A percentile compares a stretch with the other conserved stretches of the same genome.
These are phyloP conservation scores for Elsinoe batatas DNA, from an alignment of 2,329 filamentous ascomycete genomes.

Conservation along the genomic window DNA sequence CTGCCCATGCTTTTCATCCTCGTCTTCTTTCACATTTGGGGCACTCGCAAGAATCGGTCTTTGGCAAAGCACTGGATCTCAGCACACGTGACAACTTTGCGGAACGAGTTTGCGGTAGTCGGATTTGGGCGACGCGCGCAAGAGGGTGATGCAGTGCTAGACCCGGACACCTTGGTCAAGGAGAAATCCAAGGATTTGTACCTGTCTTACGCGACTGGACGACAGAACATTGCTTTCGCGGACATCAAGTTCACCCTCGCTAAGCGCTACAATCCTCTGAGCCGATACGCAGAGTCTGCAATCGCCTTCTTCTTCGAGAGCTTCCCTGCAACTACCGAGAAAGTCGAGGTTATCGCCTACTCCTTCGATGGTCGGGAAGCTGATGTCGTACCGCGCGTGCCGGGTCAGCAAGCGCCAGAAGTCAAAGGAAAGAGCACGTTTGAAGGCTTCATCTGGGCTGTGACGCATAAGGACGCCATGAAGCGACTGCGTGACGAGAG, in stretches of 20 bases:
- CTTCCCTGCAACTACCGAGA: constrained; percentile 59
- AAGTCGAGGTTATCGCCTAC: constrained; percentile 67
- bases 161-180: constrained; percentile 56
- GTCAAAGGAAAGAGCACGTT: constrained; percentile 46
- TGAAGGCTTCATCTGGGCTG: constrained; percentile 86
- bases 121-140: constrained; percentile 54
- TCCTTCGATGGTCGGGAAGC: constrained; percentile 88
- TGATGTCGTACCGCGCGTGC: constrained; percentile 57
- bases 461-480: constrained; percentile 95
- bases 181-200: constrained; percentile 86
- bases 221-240: constrained; percentile 85
- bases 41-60: constrained; percentile 65
- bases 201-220: constrained; percentile 76
- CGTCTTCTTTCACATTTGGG: constrained; percentile 69
- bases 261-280: constrained; percentile 78
- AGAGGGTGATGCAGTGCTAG: constrained; percentile 37
- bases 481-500: constrained; percentile 79
- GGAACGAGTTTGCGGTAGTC: constrained; percentile 75
- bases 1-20: constrained; percentile 64
- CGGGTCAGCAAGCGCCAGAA: constrained; percentile 52
- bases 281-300: constrained; percentile 54
- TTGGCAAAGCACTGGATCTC: constrained; percentile 74
- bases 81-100: constrained; percentile 61
- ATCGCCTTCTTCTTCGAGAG: constrained; percentile 73
- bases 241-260: constrained; percentile 73